phyloP scores from a whole-genome alignment of 495 filamentous ascomycete species.

The Daldinia bambusicola region DNA sequence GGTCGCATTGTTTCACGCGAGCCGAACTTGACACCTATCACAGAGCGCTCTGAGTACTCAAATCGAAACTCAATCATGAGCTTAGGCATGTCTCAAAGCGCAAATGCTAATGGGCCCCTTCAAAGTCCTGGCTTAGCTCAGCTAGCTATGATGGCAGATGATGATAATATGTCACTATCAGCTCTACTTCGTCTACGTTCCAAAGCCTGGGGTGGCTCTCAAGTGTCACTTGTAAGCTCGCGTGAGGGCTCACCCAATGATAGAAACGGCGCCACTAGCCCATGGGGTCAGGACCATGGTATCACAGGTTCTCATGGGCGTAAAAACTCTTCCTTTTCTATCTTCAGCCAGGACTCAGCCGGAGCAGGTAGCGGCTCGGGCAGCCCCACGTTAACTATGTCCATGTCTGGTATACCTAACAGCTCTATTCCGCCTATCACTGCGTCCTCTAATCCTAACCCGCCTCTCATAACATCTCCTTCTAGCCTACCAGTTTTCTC shows the following conservation, averaged over 20 bases:
- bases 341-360: constrained; percentile 52
- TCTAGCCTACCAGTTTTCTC: constrained; percentile 42
- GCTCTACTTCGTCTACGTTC: constrained; percentile 77
- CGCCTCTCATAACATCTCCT: constrained; percentile 20
- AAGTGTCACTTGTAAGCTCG: constrained; percentile 72
- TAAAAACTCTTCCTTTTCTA: constrained; percentile 56
- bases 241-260: constrained; percentile 68
- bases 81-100: constrained; percentile 65
- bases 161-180: constrained; percentile 74
- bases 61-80: constrained; percentile 91
- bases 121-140: constrained; percentile 74
- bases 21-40: constrained; percentile 94
- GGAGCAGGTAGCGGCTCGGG: constrained; percentile 51
- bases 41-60: constrained; percentile 93
- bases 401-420: constrained; percentile 40
- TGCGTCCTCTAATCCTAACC: constrained; percentile 38
- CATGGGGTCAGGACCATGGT: constrained; percentile 41
- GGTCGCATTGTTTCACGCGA: constrained; percentile 79
- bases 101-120: constrained; percentile 53
- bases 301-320: constrained; percentile 44
- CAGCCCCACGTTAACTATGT: constrained; percentile 54
- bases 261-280: constrained; percentile 51
- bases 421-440: constrained; percentile 37
- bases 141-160: constrained; percentile 73
- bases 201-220: constrained; percentile 83